Conservation (phyloP, 2,329 filamentous ascomycete genomes). For the Aspergillus sp. region DNA sequence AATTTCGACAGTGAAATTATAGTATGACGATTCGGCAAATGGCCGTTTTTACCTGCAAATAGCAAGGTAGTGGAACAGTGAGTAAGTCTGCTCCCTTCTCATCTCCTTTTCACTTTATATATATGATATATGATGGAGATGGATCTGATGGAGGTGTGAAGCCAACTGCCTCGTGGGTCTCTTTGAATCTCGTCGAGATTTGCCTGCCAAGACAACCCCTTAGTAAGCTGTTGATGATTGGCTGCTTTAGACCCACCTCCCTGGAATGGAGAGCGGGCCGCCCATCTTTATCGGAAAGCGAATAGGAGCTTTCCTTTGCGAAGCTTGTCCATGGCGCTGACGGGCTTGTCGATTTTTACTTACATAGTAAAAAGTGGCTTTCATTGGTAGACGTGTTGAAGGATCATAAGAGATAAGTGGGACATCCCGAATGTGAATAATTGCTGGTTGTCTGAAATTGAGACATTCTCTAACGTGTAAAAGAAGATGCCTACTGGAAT, state of each 20-base stretch:
- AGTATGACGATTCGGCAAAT: not conserved
- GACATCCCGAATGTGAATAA: slow-evolving; percentile 9
- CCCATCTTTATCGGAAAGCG: no score
- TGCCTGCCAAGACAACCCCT: no score
- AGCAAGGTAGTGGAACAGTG: not conserved
- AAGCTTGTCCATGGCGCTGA: slow-evolving; percentile 29
- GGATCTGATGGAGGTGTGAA: no score
- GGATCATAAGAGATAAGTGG: not conserved
- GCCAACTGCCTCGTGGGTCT: no score
- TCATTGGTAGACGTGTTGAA: not conserved
- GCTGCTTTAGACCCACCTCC: no score
- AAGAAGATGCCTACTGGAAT: no score
- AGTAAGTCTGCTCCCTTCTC: not conserved
- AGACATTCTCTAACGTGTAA: no score
- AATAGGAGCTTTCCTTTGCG: slow-evolving; percentile 22
- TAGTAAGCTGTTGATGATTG: no score
- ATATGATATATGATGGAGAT: not conserved
- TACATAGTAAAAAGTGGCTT: not conserved
- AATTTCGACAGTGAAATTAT: not conserved
- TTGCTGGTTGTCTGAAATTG: no score
- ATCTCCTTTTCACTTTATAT: not conserved
- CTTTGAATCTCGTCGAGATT: no score
- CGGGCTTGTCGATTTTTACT: slow-evolving; percentile 28
- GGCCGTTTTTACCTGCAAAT: not conserved
- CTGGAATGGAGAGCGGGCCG: no score